Evolutionary conservation across 345 rosid genomes (phyloP), one percentile per base, ranked within the genome.

Genomic region (Noccaea caerulescens): DNA sequence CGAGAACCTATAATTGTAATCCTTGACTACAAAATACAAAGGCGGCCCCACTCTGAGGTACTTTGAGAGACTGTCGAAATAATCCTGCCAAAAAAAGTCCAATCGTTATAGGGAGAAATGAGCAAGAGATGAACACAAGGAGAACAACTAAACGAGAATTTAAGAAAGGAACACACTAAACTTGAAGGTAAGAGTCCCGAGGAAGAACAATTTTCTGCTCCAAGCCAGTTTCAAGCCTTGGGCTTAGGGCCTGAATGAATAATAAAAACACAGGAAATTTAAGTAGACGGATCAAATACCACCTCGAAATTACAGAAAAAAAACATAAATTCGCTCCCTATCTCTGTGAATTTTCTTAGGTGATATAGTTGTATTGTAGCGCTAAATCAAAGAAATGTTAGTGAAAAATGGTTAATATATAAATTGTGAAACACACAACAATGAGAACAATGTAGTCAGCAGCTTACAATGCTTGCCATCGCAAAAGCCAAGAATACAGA

Each of bases 131-230:
- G 37, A 45, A 60, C 53, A 64, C 10, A 58, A 54, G 18, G 50
- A 37, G 60, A 37, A 39, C 52, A 62, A 33, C 50, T 30, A 52
- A 41, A 66, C 46, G 39, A 68, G 20, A 61, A 44, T 14, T 77
- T n/a, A 60, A 25, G 4, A 59, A 4, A 44, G 49, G 58, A 73
- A 42, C 44, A 74, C 68, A 46, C 70, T 57, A 51, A 83, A 93
- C 99, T 90, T 93, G 99, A 77, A 94, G 96, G 82, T 94, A 94
- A 2, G 99, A 94, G 80, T 94, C 96, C 52, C 80, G 83, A 16
- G 99, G 99, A 80, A 94, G 99, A 81, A 91, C 99, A 80, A 91
- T 89, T 80, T 89, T 80, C 81, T 94, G 97, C 51, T 94, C 99
- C 81, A 94, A 75, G 66, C 99, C 99, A 72, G 97, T 86, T 80